Base-by-base conservation (phyloP, 805 yeast species). In the Debaryomyces prosopidis region DNA sequence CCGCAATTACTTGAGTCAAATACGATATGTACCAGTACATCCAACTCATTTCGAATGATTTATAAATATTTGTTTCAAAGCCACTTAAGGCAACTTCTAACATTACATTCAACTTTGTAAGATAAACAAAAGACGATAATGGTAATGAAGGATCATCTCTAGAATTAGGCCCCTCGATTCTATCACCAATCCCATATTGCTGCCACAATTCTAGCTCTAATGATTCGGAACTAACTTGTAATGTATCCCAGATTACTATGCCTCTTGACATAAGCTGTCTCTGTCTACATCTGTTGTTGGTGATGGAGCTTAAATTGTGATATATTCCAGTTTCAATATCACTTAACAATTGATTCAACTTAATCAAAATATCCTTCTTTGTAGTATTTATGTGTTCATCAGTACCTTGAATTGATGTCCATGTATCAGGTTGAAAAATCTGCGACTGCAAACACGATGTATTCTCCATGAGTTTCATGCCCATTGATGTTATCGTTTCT, bases 241-340 rank as follows among this genome's bases (percentile, higher is more conserved):
- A 67, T 1, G 89, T 76, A 63, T 92, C 97, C 86, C 92, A 88
- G 52, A 38, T 76, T 55, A 44, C 82, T 57, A 56, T 77, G 69
- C 57, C 83, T 71, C 50, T 83, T 69, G 55, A 85, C 66, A 50
- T 56, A 38, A 85, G 79, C 60, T 89, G 96, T 50, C 97, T 80
- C 57, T 89, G 90, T 45, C 96, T 76, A 40, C 95, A 81, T 30
- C 89, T 82, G 56, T 92, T 92, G 60, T 84, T 62, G 7, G 65
- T 72, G 34, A 46, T 52, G 1, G 55, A 49, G 2, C 64, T 60
- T 27, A 71, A 39, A 30, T 58, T 55, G 36, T 67, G 71, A 46
- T 68, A 69, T 4, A 57, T 40, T 17, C 76, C 77, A 33, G 71
- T 58, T 55, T 81, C 75, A 33, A 79, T 57, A 55, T 84, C 82